A percentile compares a stretch with the other conserved stretches of the same genome.
Evolutionary conservation across 1,139 yeast species (phyloP).

Genomic region (Saccharomyces hybrid): DNA sequence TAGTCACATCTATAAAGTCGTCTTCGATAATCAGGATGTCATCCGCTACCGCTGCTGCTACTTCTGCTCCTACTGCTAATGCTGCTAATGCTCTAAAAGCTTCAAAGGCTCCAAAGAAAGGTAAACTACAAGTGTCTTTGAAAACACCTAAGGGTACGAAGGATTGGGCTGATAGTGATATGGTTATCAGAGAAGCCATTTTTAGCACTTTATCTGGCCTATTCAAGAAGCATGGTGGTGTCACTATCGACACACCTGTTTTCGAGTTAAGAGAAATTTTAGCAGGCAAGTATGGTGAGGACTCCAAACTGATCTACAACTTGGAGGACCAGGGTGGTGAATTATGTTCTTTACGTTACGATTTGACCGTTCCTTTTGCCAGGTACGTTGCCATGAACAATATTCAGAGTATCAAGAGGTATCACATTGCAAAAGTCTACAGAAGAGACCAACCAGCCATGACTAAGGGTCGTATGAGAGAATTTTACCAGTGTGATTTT

Average conservation of each 20-base stretch:
- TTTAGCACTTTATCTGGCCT: constrained; percentile 62
- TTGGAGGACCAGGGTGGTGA: constrained; percentile 99
- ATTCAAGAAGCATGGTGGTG: constrained; percentile 95
- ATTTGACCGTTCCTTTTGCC: constrained; percentile 95
- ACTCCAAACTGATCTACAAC: constrained; percentile 89
- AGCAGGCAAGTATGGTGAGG: constrained; percentile 97
- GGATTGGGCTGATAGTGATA: constrained; percentile 97
- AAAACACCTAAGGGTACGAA: constrained; percentile 97
- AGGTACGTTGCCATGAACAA: constrained; percentile 94
- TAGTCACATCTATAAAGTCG: background rate
- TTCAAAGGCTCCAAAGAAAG: constrained; percentile 24
- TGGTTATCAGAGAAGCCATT: constrained; percentile 86
- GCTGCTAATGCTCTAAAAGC: constrained; percentile 8
- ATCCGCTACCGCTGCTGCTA: constrained; percentile 6
- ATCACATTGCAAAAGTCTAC: constrained; percentile 95
- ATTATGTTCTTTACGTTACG: constrained; percentile 87
- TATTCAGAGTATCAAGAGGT: constrained; percentile 80
- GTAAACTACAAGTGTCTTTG: constrained; percentile 53
- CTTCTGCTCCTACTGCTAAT: constrained; percentile 8
- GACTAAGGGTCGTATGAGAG: constrained; percentile 99
- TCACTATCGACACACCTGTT: constrained; percentile 95
- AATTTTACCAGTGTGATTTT: constrained; percentile 96
- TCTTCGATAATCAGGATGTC: background rate
- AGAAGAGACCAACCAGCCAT: constrained; percentile 99
- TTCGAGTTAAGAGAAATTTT: constrained; percentile 91